A percentile compares a stretch with the other conserved stretches of the same genome.
These are phyloP conservation scores for Penicillium sclerotigenum DNA, from an alignment of 2,329 filamentous ascomycete species.

Conservation along the genomic window DNA sequence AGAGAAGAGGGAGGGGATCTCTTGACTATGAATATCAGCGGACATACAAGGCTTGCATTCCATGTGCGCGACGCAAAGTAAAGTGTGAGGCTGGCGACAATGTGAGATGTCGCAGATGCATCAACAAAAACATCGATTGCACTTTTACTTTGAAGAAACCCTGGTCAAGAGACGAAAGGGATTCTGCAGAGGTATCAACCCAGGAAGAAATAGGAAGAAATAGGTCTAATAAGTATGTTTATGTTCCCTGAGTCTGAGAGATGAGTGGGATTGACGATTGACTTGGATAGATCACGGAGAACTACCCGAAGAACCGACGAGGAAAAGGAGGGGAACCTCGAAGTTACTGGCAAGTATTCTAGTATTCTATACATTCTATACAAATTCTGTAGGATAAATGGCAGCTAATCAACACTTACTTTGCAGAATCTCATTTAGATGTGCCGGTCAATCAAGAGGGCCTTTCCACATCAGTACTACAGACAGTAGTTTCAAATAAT, in stretches of 20 bases:
- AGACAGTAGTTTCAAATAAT: constrained; percentile 50
- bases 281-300: neutral
- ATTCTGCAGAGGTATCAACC: neutral
- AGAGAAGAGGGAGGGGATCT: neutral
- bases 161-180: neutral
- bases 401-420: neutral
- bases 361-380: too few relatives aligned
- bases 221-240: neutral
- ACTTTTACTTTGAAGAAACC: constrained; percentile 29
- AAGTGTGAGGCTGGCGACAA: constrained; percentile 42
- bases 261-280: neutral
- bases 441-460: constrained; percentile 10
- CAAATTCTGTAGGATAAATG: neutral
- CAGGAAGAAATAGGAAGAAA: neutral
- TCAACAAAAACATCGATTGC: constrained; percentile 44
- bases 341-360: neutral
- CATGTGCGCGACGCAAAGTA: constrained; percentile 46
- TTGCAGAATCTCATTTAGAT: neutral
- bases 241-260: neutral
- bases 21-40: constrained; percentile 41
- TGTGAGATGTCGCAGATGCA: constrained; percentile 40
- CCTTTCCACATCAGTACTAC: constrained; percentile 43
- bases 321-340: neutral
- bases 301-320: neutral
- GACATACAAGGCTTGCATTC: constrained; percentile 49